A percentile compares a stretch with the other conserved stretches of the same genome.
These are phyloP conservation scores for Phytophthora kernoviae DNA, from an alignment of 352 stramenopile species.

Conservation along the genomic window DNA sequence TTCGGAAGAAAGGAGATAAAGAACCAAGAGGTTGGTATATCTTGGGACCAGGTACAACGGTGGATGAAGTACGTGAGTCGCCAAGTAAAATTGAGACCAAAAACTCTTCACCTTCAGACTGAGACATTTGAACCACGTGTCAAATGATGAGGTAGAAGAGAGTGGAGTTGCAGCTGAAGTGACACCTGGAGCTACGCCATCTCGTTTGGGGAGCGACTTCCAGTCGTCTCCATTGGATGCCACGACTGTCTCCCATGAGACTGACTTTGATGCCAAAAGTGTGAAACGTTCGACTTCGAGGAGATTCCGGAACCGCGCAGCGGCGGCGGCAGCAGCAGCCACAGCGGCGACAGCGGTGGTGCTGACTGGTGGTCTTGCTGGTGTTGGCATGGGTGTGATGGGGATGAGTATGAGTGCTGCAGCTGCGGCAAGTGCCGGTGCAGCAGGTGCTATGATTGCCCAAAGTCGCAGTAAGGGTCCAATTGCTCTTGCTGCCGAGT, in stretches of 20 bases:
- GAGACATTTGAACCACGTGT: constrained; percentile 60
- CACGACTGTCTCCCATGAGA: constrained; percentile 30
- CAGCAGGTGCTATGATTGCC: constrained; percentile 70
- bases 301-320: constrained; percentile 67
- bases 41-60: constrained; percentile 74
- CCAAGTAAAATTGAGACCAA: constrained; percentile 90
- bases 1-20: constrained; percentile 85
- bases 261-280: constrained; percentile 47
- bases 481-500: constrained; percentile 81
- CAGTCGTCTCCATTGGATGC: constrained; percentile 36
- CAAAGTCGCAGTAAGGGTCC: constrained; percentile 75
- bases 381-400: constrained; percentile 78
- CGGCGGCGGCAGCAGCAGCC: constrained; percentile 67
- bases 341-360: constrained; percentile 81
- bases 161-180: constrained; percentile 17
- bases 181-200: constrained; percentile 29
- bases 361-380: constrained; percentile 76
- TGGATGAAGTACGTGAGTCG: constrained; percentile 85
- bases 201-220: constrained; percentile 33
- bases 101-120: constrained; percentile 86
- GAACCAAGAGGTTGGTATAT: constrained; percentile 84
- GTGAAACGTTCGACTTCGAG: constrained; percentile 57
- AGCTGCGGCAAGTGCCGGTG: constrained; percentile 72
- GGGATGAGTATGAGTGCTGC: constrained; percentile 84
- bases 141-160: constrained; percentile 55